phyloP scores from a whole-genome alignment of 768 basidiomycete species.

The Calocybe cyanea region DNA sequence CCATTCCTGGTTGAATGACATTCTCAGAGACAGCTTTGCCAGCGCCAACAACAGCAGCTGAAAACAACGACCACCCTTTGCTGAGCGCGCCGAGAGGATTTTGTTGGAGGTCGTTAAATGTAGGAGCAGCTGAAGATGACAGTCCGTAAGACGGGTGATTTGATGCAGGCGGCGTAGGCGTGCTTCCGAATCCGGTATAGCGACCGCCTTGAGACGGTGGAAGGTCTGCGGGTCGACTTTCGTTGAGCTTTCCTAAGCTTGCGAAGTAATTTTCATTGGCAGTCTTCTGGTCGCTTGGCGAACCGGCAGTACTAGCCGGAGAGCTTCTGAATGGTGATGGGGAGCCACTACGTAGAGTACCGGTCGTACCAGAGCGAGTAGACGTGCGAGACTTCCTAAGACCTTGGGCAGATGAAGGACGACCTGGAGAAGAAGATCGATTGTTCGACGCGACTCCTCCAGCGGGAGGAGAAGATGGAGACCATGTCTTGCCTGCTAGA shows the following conservation, averaged over 20 bases:
- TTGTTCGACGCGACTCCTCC: constrained; percentile 29
- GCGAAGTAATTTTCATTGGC: constrained; percentile 87
- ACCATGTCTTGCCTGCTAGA: constrained; percentile 75
- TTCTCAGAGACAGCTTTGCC: constrained; percentile 75
- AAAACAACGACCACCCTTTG: constrained; percentile 97
- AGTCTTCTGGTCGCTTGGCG: constrained; percentile 56
- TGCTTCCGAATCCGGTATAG: constrained; percentile 90
- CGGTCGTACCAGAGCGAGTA: constrained; percentile 45
- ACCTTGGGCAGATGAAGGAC: constrained; percentile 73
- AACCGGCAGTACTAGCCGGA: constrained; percentile 41
- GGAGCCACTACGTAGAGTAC: constrained; percentile 49
- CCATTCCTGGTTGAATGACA: constrained; percentile 88
- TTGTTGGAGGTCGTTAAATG: constrained; percentile 76
- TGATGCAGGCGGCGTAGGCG: constrained; percentile 57
- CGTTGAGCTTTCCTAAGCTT: constrained; percentile 79
- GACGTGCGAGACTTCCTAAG: constrained; percentile 85
- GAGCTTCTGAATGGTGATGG: constrained; percentile 49
- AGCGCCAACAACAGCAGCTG: constrained; percentile 78
- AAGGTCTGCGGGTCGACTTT: constrained; percentile 67
- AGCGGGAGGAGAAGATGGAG: constrained; percentile 68
- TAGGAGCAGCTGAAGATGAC: constrained; percentile 79
- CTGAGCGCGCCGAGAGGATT: constrained; percentile 82
- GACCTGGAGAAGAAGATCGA: constrained; percentile 44
- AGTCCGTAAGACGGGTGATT: constrained; percentile 67
- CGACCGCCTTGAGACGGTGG: constrained; percentile 93